Evolutionary conservation across 1,139 yeast genomes (phyloP).

Genomic region (Sugiyamaella japonica): DNA sequence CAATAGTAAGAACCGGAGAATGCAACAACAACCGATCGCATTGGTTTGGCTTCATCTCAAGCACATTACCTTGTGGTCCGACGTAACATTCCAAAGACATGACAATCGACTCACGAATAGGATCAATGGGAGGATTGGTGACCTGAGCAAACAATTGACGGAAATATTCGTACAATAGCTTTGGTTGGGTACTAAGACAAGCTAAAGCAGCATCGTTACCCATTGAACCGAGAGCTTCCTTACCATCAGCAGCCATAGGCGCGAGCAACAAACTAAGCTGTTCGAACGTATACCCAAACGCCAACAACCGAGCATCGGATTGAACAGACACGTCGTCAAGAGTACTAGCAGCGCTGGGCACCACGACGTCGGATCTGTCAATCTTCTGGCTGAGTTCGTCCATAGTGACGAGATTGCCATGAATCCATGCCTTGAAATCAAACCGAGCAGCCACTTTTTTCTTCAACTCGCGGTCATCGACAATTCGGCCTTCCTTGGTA

Average conservation of each 20-base stretch:
- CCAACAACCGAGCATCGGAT: slow-evolving; percentile 77
- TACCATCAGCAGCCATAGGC: slow-evolving; percentile 91
- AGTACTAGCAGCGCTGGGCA: slow-evolving; percentile 27
- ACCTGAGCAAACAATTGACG: slow-evolving; percentile 97
- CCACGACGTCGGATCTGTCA: slow-evolving; percentile 45
- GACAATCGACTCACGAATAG: slow-evolving; percentile 93
- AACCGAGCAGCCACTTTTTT: slow-evolving; percentile 75
- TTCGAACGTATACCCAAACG: slow-evolving; percentile 92
- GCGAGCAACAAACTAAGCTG: slow-evolving; percentile 80
- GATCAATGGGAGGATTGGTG: slow-evolving; percentile 98
- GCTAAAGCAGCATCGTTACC: slow-evolving; percentile 98
- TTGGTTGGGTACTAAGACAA: slow-evolving; percentile 91
- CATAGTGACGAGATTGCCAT: slow-evolving; percentile 81
- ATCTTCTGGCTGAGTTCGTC: slow-evolving; percentile 69
- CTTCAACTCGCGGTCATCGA: slow-evolving; percentile 89
- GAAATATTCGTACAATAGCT: slow-evolving; percentile 87
- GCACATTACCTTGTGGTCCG: slow-evolving; percentile 95
- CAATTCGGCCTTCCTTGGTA: slow-evolving; percentile 88
- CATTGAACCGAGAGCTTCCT: slow-evolving; percentile 97
- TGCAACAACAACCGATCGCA: slow-evolving; percentile 82
- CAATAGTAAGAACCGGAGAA: slow-evolving; percentile 76
- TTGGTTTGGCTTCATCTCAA: slow-evolving; percentile 90
- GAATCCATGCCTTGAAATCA: slow-evolving; percentile 92
- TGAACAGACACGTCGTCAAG: slow-evolving; percentile 52
- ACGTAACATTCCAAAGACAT: slow-evolving; percentile 96